Evolutionary conservation across 1,284 basidiomycete genomes (phyloP).

Genomic region (Pisolithus thermaeus): DNA sequence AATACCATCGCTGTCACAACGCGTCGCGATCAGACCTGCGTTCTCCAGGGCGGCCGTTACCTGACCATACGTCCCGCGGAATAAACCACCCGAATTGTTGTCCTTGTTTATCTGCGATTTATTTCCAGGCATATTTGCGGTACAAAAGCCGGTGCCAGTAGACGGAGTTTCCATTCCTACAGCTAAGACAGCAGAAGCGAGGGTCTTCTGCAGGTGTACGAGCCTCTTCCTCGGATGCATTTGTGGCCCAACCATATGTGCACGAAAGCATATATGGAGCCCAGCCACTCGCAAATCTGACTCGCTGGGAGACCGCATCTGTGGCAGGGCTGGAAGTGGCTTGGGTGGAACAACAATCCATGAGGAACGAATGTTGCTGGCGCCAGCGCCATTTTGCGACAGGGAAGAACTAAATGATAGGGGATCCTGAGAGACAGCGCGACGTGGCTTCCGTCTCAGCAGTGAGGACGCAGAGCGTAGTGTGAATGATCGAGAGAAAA

Average conservation of each 20-base stretch:
- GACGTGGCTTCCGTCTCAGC: slow-evolving; percentile 19
- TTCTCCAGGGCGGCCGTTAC: slow-evolving; percentile 37
- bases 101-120: slow-evolving; percentile 7
- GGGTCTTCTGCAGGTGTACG: slow-evolving; percentile 34
- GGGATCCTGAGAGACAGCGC: not conserved
- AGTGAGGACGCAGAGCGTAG: slow-evolving; percentile 16
- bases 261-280: slow-evolving; percentile 36
- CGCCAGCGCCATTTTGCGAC: not conserved
- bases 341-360: slow-evolving; percentile 10
- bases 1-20: slow-evolving; percentile 33
- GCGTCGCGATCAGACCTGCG: slow-evolving; percentile 37
- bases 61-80: slow-evolving; percentile 46
- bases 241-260: slow-evolving; percentile 3
- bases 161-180: slow-evolving; percentile 43
- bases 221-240: slow-evolving; percentile 30
- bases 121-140: slow-evolving; percentile 8
- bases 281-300: slow-evolving; percentile 21
- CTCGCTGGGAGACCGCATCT: not conserved
- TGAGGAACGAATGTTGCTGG: not conserved
- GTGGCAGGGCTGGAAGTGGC: slow-evolving; percentile 16
- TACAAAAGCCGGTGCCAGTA: slow-evolving; percentile 10
- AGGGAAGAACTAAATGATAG: not conserved
- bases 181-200: slow-evolving; percentile 39
- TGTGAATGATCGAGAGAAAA: slow-evolving; percentile 12
- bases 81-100: slow-evolving; percentile 29